A percentile compares a stretch with the other conserved stretches of the same genome.
Conservation (phyloP, 768 basidiomycete species). For the Strobilomyces echinocephalus region DNA sequence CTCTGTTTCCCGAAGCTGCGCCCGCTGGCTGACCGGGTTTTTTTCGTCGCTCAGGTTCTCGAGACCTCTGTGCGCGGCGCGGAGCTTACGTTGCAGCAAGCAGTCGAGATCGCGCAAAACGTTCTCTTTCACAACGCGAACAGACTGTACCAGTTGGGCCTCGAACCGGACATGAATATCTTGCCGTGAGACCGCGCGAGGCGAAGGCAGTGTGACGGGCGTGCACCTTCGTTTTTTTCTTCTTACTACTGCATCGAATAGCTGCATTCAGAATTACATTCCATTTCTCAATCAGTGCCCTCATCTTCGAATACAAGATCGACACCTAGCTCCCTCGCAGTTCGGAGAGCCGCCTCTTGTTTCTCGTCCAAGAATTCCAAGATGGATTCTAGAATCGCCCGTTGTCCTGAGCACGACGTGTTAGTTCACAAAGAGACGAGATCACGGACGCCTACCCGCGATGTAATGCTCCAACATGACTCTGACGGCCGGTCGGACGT, state of each 20-base stretch:
- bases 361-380: conserved; percentile 46
- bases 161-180: conserved; percentile 31
- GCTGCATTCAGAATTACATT: too few species aligned
- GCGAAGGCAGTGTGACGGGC: not conserved
- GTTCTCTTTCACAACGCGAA: conserved; percentile 68
- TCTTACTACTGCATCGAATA: too few species aligned
- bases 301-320: conserved; percentile 46
- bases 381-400: conserved; percentile 51
- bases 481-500: conserved; percentile 51
- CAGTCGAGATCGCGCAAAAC: conserved; percentile 47
- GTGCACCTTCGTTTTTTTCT: not conserved
- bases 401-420: conserved; percentile 43
- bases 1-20: not conserved
- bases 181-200: not conserved
- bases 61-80: conserved; percentile 41
- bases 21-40: conserved; percentile 52
- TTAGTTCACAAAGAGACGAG: not conserved
- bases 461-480: conserved; percentile 67
- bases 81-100: conserved; percentile 53
- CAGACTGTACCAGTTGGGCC: conserved; percentile 52
- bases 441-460: conserved; percentile 50
- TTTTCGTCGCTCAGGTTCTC: conserved; percentile 52
- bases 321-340: conserved; percentile 49
- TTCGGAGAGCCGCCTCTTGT: conserved; percentile 42
- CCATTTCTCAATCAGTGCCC: too few species aligned